These are phyloP conservation scores for Brassica incana DNA, from an alignment of 345 rosid genomes.

Conservation along the genomic window DNA sequence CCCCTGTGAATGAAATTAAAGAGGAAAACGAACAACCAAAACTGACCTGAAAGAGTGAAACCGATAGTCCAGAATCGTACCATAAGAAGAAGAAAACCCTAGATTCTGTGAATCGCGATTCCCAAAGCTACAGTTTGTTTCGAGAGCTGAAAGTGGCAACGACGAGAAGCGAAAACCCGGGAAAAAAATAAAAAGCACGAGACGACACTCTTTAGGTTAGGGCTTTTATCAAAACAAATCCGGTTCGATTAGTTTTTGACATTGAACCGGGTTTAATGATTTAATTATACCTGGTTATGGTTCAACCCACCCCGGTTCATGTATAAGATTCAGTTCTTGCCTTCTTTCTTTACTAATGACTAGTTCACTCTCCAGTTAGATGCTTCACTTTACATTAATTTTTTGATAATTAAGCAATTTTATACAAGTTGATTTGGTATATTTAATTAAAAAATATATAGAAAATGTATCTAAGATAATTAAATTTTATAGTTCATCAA, in stretches of 20 bases:
- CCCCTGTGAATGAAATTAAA: neutral
- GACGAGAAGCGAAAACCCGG: slow-evolving; percentile 36
- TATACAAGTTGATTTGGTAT: no score
- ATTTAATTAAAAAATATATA: no score
- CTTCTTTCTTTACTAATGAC: no score
- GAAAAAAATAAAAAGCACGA: neutral
- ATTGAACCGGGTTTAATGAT: neutral
- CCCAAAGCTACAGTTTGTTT: neutral
- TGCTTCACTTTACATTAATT: no score
- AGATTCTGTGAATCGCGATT: slow-evolving; percentile 3
- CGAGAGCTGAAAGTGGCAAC: slow-evolving; percentile 12
- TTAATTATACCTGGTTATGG: neutral
- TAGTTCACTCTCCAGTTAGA: no score
- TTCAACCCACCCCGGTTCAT: neutral
- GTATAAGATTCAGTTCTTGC: neutral
- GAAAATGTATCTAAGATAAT: no score
- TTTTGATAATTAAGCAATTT: no score
- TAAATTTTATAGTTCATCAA: no score
- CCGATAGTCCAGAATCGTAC: neutral
- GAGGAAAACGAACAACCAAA: neutral
- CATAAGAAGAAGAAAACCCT: slow-evolving; percentile 6
- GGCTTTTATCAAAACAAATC: neutral
- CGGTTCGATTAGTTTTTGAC: neutral
- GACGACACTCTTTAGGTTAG: neutral
- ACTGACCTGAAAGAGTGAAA: slow-evolving; percentile 24